These are phyloP conservation scores for Colletotrichum liaoningense DNA, from an alignment of 2,329 filamentous ascomycete genomes.

Conservation along the genomic window DNA sequence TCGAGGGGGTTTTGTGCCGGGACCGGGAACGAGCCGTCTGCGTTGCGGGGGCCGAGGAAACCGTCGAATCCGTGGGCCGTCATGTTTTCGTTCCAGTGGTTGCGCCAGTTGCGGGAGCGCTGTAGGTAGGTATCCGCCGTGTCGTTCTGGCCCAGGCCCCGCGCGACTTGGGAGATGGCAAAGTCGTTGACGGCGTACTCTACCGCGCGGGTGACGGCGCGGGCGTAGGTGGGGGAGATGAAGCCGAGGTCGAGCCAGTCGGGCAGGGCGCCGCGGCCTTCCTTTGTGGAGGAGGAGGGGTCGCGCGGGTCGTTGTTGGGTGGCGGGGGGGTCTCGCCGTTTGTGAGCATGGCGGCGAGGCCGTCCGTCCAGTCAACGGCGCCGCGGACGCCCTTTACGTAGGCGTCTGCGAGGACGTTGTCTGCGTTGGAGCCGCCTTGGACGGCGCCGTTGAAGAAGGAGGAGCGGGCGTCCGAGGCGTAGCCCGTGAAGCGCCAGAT, in stretches of 20 bases:
- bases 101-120: constrained; percentile 76
- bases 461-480: constrained; percentile 74
- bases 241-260: constrained; percentile 75
- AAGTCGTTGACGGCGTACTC: constrained; percentile 80
- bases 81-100: constrained; percentile 74
- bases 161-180: constrained; percentile 72
- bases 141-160: constrained; percentile 60
- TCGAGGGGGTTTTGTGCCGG: constrained; percentile 65
- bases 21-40: constrained; percentile 62
- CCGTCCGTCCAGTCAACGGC: constrained; percentile 73
- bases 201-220: constrained; percentile 73
- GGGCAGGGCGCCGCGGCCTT: constrained; percentile 75
- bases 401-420: constrained; percentile 79
- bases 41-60: constrained; percentile 72
- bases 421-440: constrained; percentile 79
- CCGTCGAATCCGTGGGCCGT: constrained; percentile 70
- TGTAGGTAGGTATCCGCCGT: constrained; percentile 70
- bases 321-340: constrained; percentile 72
- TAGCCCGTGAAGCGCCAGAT: constrained; percentile 74
- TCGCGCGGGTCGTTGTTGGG: constrained; percentile 70
- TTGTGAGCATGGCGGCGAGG: constrained; percentile 72
- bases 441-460: constrained; percentile 75
- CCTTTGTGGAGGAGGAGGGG: constrained; percentile 70
- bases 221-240: constrained; percentile 70
- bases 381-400: constrained; percentile 74